phyloP scores from a whole-genome alignment of 306 rosid genomes.

The Erythrophleum fordii region DNA sequence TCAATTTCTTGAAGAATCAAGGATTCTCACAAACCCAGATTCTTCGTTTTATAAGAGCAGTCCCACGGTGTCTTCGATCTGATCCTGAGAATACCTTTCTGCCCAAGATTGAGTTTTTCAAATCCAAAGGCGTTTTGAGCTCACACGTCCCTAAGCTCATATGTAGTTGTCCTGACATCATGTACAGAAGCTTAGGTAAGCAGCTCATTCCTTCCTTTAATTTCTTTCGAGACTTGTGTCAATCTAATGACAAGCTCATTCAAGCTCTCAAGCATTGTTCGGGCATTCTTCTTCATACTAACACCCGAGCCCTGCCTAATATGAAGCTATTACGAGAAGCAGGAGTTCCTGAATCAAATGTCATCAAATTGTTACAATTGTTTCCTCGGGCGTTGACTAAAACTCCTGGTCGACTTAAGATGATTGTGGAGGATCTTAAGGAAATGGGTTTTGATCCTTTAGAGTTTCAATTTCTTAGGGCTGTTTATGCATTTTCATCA shows the following conservation, averaged over 20 bases:
- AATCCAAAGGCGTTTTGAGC: conserved; percentile 16
- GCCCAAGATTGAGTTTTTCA: conserved; percentile 23
- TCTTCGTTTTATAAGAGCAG: not conserved
- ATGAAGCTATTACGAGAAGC: not conserved
- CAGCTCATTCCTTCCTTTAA: conserved; percentile 13
- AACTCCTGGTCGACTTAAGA: not conserved
- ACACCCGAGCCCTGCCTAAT: not conserved
- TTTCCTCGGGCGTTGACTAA: not conserved
- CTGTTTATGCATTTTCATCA: not conserved
- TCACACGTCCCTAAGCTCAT: not conserved
- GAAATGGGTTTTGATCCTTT: not conserved
- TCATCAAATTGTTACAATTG: not conserved
- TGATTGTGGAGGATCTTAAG: not conserved
- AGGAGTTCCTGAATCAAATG: not conserved
- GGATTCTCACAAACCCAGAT: conserved; percentile 17
- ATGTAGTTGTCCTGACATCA: not conserved
- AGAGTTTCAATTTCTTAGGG: not conserved
- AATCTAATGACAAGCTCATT: not conserved
- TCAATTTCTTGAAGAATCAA: not conserved
- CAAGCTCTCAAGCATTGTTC: not conserved
- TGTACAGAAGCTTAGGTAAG: not conserved
- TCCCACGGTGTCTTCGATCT: not conserved
- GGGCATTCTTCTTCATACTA: not conserved
- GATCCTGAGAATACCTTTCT: not conserved
- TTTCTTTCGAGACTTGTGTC: not conserved